A percentile compares a stretch with the other conserved stretches of the same genome.
Evolutionary conservation across 2,329 filamentous ascomycete species (phyloP).

Genomic region (Alternaria incomplexa): DNA sequence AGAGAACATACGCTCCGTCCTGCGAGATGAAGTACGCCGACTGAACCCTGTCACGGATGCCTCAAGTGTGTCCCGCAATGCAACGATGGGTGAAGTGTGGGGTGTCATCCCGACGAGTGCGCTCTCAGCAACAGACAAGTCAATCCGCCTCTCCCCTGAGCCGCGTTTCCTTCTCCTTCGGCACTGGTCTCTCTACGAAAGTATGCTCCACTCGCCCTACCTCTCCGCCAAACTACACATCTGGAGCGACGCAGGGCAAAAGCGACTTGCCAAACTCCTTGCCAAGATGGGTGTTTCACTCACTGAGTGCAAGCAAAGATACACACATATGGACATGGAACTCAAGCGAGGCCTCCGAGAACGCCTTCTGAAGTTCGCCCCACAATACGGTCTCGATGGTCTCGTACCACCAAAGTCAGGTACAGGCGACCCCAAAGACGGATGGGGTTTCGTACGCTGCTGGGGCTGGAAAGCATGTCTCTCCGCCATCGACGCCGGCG

Average conservation of each 20-base stretch:
- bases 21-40: constrained; percentile 92
- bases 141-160: constrained; percentile 90
- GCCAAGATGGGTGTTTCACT: constrained; percentile 98
- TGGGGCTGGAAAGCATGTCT: constrained; percentile 98
- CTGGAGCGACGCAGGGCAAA: constrained; percentile 89
- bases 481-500: constrained; percentile 91
- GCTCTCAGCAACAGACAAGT: constrained; percentile 85
- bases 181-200: constrained; percentile 98
- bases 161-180: constrained; percentile 90
- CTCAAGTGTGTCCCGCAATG: constrained; percentile 64
- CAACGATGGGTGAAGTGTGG: constrained; percentile 67
- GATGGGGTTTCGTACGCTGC: constrained; percentile 95
- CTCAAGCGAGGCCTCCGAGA: constrained; percentile 85
- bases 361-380: constrained; percentile 88
- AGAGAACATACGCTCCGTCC: constrained; percentile 80
- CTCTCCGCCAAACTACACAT: constrained; percentile 90
- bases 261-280: constrained; percentile 88
- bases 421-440: constrained; percentile 77
- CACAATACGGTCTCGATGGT: constrained; percentile 90
- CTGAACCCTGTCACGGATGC: constrained; percentile 77
- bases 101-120: constrained; percentile 91
- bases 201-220: constrained; percentile 97
- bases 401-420: constrained; percentile 75
- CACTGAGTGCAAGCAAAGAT: constrained; percentile 91
- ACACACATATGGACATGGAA: constrained; percentile 98